Percentiles rank a stretch among this genome's conserved stretches.
phyloP scores from a whole-genome alignment of 2,329 filamentous ascomycete species.

The Aureobasidium sp. region DNA sequence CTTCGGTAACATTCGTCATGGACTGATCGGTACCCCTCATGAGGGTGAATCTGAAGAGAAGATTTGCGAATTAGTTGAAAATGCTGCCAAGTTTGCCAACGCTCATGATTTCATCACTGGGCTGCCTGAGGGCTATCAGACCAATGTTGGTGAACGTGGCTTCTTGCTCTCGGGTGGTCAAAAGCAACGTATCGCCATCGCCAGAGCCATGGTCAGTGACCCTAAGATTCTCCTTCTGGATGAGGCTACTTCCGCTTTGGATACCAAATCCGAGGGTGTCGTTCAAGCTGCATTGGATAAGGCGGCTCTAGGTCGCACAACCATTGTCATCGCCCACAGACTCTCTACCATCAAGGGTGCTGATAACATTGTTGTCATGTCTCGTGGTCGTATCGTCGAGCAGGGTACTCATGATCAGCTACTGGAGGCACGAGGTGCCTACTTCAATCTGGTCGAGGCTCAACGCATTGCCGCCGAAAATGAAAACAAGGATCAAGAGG shows the following conservation, averaged over 20 bases:
- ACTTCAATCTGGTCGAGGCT: constrained; percentile 78
- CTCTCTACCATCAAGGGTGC: constrained; percentile 90
- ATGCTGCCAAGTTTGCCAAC: constrained; percentile 84
- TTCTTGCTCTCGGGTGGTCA: constrained; percentile 91
- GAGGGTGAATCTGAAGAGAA: constrained; percentile 63
- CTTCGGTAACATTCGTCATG: constrained; percentile 81
- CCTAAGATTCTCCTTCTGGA: constrained; percentile 89
- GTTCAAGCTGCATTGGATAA: constrained; percentile 89
- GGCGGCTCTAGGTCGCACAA: constrained; percentile 79
- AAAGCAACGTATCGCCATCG: constrained; percentile 94
- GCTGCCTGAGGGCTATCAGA: constrained; percentile 84
- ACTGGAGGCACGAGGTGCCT: constrained; percentile 63
- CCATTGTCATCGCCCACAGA: constrained; percentile 89
- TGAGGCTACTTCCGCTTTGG: constrained; percentile 87
- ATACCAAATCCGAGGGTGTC: constrained; percentile 89
- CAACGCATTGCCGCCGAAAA: constrained; percentile 66
- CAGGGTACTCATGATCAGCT: constrained; percentile 83
- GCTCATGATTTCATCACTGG: constrained; percentile 83
- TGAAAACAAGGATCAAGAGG: constrained; percentile 51
- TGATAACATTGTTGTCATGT: constrained; percentile 94
- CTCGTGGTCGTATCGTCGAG: constrained; percentile 76
- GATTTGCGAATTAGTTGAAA: constrained; percentile 63
- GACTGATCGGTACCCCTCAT: constrained; percentile 74
- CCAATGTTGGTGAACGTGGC: constrained; percentile 89
- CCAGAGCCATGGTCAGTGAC: constrained; percentile 80